Evolutionary conservation across 495 filamentous ascomycete genomes (phyloP).

Genomic region (Immersiella caudata): DNA sequence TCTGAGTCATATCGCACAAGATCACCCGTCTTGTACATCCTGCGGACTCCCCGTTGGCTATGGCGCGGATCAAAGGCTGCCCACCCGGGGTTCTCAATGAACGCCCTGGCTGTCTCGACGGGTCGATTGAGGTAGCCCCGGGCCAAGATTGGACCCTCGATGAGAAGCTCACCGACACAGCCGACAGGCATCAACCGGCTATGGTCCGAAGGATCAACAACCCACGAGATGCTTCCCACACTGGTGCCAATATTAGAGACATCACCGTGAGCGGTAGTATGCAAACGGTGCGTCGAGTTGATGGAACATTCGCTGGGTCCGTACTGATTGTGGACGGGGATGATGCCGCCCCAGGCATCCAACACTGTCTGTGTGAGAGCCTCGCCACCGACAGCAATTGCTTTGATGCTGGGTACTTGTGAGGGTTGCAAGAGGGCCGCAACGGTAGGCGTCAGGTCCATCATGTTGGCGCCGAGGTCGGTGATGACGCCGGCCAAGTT

Average conservation of each 20-base stretch:
- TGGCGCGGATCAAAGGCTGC: slow-evolving; percentile 16
- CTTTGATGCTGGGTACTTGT: slow-evolving; percentile 34
- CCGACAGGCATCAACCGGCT: slow-evolving; percentile 65
- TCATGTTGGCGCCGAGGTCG: slow-evolving; percentile 30
- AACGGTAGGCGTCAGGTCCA: slow-evolving; percentile 30
- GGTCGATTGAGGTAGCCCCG: slow-evolving; percentile 73
- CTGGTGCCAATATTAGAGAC: slow-evolving; percentile 27
- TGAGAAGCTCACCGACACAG: slow-evolving; percentile 73
- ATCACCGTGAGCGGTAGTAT: slow-evolving; percentile 14
- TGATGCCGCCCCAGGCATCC: slow-evolving; percentile 19
- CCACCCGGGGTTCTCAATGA: slow-evolving; percentile 40
- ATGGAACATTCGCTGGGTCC: slow-evolving; percentile 36
- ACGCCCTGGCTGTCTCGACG: slow-evolving; percentile 57
- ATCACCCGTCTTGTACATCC: slow-evolving; percentile 64
- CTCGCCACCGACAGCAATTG: slow-evolving; percentile 36
- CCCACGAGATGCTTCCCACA: slow-evolving; percentile 39
- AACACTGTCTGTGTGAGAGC: slow-evolving; percentile 25
- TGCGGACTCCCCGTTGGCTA: neutral
- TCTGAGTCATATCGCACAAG: slow-evolving; percentile 58
- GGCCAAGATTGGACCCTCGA: slow-evolving; percentile 59
- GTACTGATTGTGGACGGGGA: slow-evolving; percentile 35
- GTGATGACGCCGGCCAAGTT: slow-evolving; percentile 23
- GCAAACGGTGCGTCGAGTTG: slow-evolving; percentile 27
- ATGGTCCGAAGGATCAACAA: slow-evolving; percentile 63
- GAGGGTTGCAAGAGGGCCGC: slow-evolving; percentile 31